Evolutionary conservation across 495 filamentous ascomycete genomes (phyloP), one percentile per base, ranked within the genome.

Genomic region (Mytilinidion resinicola): DNA sequence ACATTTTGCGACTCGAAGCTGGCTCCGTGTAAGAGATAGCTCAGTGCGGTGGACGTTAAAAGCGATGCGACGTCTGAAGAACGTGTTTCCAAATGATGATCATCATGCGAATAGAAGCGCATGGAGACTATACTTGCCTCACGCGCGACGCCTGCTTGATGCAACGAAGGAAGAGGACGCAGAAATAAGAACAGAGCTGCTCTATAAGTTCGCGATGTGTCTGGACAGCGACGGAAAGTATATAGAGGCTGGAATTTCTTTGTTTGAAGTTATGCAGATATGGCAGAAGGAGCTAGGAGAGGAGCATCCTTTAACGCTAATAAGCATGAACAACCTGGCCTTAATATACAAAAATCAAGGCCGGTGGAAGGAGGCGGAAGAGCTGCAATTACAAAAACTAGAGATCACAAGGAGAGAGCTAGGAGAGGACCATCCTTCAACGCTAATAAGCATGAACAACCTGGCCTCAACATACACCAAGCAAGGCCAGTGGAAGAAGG

Each of bases 1-100:
- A 30, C 69, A 72, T 65, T 59, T 73, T 14, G 69, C 69, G 11
- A 72, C 63, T 0, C 48, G 70, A 39, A 68, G 65, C 51, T 75
- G 71, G 73, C 46, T 75, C 8, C 64, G 59, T 56, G 54, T 55
- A 41, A 41, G 61, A 39, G 65, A 61, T 15, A 12, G 21, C 34
- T 54, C 65, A 48, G 43, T 20, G 15, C 17, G 19, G 19, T 56
- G 56, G 55, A 59, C 53, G 34, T 5, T 34, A 43, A 66, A 54
- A 43, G 51, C 62, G 4, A 55, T 55, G 33, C 34, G 54, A 11
- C 68, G 43, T 12, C 39, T 69, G 35, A 46, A 36, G 37, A 15
- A 65, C 10, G 11, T 68, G n/a, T 67, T 73, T 20, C 67, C 64
- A 20, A 35, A 57, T n/a, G 12, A 44, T 48, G 35, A 67, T 17